A percentile compares a stretch with the other conserved stretches of the same genome.
These are phyloP conservation scores for Exophiala sideris DNA, from an alignment of 2,329 filamentous ascomycete species.

Conservation along the genomic window DNA sequence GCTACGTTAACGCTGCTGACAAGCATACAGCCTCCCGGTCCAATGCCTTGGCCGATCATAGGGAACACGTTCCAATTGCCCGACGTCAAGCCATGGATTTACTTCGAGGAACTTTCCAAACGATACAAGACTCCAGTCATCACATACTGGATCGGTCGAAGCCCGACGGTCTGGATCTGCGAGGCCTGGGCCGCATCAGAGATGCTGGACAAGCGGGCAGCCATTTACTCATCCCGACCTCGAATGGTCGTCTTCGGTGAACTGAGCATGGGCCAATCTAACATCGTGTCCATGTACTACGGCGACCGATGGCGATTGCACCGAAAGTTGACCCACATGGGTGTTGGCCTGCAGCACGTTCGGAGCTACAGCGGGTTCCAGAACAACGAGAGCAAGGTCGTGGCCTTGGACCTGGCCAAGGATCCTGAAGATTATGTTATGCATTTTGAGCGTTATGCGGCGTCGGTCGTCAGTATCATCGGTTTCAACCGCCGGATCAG, in stretches of 20 bases:
- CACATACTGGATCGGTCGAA: conserved; percentile 55
- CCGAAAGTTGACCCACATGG: conserved; percentile 53
- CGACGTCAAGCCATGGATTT: conserved; percentile 56
- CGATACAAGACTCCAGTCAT: conserved; percentile 50
- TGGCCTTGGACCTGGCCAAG: conserved; percentile 45
- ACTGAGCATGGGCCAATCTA: conserved; percentile 28
- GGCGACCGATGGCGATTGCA: conserved; percentile 39
- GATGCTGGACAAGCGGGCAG: conserved; percentile 34
- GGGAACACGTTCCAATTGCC: conserved; percentile 57
- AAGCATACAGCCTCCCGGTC: conserved; percentile 49
- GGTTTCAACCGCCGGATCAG: conserved; percentile 38
- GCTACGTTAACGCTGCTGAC: neutral
- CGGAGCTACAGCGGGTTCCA: conserved; percentile 53
- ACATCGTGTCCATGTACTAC: conserved; percentile 45
- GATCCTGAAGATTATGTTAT: conserved; percentile 37
- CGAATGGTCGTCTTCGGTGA: conserved; percentile 34
- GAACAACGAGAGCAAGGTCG: conserved; percentile 56
- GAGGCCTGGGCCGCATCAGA: conserved; percentile 33
- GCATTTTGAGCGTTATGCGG: conserved; percentile 41
- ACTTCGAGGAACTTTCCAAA: conserved; percentile 54
- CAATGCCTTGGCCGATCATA: conserved; percentile 52
- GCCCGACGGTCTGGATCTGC: conserved; percentile 31
- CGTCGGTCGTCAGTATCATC: conserved; percentile 41
- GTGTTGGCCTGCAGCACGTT: conserved; percentile 55
- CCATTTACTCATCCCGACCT: conserved; percentile 33